Evolutionary conservation across 306 rosid species (phyloP).

Genomic region (Cucumis melo): DNA sequence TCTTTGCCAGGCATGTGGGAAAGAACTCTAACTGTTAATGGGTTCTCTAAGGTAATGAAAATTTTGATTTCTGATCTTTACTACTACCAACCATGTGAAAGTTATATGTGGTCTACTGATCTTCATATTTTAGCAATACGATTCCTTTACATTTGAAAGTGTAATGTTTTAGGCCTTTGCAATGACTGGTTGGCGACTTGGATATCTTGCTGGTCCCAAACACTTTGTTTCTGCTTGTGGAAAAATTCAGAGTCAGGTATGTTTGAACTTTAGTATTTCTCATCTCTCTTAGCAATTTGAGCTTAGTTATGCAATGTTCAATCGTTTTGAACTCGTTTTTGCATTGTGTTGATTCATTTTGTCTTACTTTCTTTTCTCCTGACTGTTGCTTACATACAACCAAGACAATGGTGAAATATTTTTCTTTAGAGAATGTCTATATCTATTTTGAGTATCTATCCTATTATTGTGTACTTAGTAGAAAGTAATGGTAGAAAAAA

Average conservation of each 20-base stretch:
- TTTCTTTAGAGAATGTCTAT: background rate
- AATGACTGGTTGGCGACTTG: conserved; percentile 99
- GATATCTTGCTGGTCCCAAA: conserved; percentile 92
- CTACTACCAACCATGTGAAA: background rate
- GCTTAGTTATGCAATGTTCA: background rate
- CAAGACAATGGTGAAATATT: background rate
- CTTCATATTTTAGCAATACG: background rate
- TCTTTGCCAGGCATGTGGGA: conserved; percentile 96
- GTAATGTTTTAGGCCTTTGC: conserved; percentile 61
- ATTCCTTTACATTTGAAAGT: background rate
- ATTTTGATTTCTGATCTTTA: background rate
- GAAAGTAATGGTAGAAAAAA: background rate
- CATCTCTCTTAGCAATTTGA: background rate
- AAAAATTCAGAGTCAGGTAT: conserved; percentile 95
- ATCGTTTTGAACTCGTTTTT: background rate
- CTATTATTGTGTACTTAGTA: background rate
- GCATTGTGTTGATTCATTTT: background rate
- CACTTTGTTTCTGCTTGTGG: conserved; percentile 72
- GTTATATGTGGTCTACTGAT: background rate
- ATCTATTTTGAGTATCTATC: background rate
- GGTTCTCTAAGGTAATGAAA: conserved; percentile 73
- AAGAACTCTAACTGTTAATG: conserved; percentile 85
- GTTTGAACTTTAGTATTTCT: background rate
- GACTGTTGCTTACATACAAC: background rate
- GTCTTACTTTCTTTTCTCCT: background rate